Conservation (phyloP, 805 yeast species). For the Starmera pachycereana region DNA sequence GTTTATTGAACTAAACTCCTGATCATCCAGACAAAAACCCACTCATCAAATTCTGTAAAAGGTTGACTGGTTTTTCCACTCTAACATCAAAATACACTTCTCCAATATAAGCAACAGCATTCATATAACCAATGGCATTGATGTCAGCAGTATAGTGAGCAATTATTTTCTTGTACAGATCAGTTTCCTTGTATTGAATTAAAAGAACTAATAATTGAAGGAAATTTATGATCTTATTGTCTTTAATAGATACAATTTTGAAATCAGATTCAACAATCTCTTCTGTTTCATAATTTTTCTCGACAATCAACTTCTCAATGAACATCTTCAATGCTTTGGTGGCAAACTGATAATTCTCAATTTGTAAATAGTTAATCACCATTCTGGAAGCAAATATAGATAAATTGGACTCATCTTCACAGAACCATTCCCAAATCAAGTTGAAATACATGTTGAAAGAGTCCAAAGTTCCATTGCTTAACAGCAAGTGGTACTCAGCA, state of each 20-base stretch:
- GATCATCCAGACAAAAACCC: conserved; percentile 40
- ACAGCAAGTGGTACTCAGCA: conserved; percentile 63
- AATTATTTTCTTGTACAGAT: conserved; percentile 43
- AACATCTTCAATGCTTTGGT: conserved; percentile 27
- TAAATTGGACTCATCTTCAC: conserved; percentile 15
- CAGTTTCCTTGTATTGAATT: conserved; percentile 42
- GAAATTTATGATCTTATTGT: conserved; percentile 48
- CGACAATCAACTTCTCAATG: conserved; percentile 21
- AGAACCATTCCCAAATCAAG: conserved; percentile 36
- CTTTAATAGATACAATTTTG: conserved; percentile 27
- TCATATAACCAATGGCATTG: conserved; percentile 24
- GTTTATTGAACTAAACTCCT: no score
- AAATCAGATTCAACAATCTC: conserved; percentile 21
- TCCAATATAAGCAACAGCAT: conserved; percentile 49
- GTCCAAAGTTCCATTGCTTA: conserved; percentile 50
- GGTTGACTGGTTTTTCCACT: conserved; percentile 41
- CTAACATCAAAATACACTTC: conserved; percentile 48
- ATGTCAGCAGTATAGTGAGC: conserved; percentile 35
- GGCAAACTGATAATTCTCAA: conserved; percentile 58
- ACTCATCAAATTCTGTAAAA: conserved; percentile 70
- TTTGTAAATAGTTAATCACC: conserved; percentile 62
- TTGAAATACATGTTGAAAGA: conserved; percentile 35
- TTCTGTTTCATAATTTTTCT: conserved; percentile 9
- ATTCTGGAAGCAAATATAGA: conserved; percentile 38
- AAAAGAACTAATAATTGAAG: conserved; percentile 55